A percentile compares a stretch with the other conserved stretches of the same genome.
These are phyloP conservation scores for Brassica balearica DNA, from an alignment of 441 rosid genomes.

Conservation along the genomic window DNA sequence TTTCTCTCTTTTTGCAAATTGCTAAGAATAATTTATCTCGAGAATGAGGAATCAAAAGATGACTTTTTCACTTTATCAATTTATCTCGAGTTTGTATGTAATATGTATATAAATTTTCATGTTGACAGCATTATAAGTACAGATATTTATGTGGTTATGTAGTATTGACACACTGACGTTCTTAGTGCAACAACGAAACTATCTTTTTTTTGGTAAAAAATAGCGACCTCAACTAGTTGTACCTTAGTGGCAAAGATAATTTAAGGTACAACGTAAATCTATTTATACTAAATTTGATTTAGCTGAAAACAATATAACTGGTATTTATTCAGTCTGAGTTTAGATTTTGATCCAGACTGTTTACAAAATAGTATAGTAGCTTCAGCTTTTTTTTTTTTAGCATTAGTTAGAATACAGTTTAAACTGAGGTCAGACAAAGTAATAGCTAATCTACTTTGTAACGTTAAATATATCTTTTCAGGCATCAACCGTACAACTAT, in stretches of 20 bases:
- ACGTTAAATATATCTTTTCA: neutral
- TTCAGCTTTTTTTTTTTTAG: neutral
- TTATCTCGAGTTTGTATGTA: conserved; percentile 22
- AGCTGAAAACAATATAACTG: neutral
- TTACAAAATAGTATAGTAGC: neutral
- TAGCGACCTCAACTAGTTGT: neutral
- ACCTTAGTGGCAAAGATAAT: neutral
- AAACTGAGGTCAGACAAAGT: neutral
- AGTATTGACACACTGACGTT: neutral
- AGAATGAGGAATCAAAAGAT: conserved; percentile 30
- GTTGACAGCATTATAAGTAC: neutral
- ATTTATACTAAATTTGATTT: neutral
- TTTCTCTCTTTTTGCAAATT: conserved; percentile 42
- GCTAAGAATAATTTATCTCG: conserved; percentile 40
- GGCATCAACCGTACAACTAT: neutral
- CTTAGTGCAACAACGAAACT: conserved; percentile 9
- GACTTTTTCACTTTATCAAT: conserved; percentile 16
- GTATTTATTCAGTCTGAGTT: neutral
- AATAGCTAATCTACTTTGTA: no score
- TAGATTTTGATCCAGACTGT: neutral
- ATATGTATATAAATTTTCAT: neutral
- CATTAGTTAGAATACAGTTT: neutral
- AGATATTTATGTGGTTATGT: conserved; percentile 1
- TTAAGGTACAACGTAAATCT: neutral
- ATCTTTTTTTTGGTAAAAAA: neutral